Evolutionary conservation across 768 basidiomycete species (phyloP).

Genomic region (Coprinopsis sp.): DNA sequence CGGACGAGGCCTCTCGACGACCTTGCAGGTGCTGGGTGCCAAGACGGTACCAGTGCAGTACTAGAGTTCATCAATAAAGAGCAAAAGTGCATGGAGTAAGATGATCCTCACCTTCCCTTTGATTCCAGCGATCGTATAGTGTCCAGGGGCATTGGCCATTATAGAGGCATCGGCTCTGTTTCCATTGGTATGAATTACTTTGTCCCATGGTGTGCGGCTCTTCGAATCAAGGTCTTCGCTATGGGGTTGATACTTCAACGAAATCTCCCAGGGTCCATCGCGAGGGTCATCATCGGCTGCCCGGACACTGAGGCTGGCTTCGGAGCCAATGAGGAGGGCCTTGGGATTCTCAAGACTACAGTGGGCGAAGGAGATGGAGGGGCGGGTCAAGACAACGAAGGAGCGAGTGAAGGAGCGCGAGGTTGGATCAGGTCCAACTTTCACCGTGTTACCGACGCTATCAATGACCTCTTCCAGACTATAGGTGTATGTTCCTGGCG

Average conservation of each 20-base stretch:
- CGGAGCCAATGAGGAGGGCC: slow-evolving; percentile 66
- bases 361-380: slow-evolving; percentile 64
- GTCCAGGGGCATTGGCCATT: slow-evolving; percentile 60
- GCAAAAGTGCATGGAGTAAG: slow-evolving; percentile 1
- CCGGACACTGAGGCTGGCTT: slow-evolving; percentile 51
- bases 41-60: slow-evolving; percentile 81
- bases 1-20: slow-evolving; percentile 71
- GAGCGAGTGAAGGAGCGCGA: slow-evolving; percentile 50
- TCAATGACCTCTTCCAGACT: slow-evolving; percentile 81
- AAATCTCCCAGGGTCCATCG: slow-evolving; percentile 66
- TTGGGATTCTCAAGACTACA: slow-evolving; percentile 70
- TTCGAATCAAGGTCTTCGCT: slow-evolving; percentile 30
- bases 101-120: slow-evolving; percentile 59
- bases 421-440: slow-evolving; percentile 31
- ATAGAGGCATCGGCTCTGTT: slow-evolving; percentile 41
- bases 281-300: slow-evolving; percentile 51
- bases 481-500: slow-evolving; percentile 66
- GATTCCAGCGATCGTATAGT: slow-evolving; percentile 68
- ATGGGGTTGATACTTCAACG: slow-evolving; percentile 56
- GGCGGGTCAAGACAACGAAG: slow-evolving; percentile 66
- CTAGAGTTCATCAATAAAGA: slow-evolving; percentile 24
- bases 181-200: slow-evolving; percentile 49
- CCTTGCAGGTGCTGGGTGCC: slow-evolving; percentile 75
- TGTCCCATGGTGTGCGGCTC: slow-evolving; percentile 56
- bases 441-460: slow-evolving; percentile 71